Conservation (phyloP, 192 early-diverging fungal genomes). For the Backusella mclennaniae region DNA sequence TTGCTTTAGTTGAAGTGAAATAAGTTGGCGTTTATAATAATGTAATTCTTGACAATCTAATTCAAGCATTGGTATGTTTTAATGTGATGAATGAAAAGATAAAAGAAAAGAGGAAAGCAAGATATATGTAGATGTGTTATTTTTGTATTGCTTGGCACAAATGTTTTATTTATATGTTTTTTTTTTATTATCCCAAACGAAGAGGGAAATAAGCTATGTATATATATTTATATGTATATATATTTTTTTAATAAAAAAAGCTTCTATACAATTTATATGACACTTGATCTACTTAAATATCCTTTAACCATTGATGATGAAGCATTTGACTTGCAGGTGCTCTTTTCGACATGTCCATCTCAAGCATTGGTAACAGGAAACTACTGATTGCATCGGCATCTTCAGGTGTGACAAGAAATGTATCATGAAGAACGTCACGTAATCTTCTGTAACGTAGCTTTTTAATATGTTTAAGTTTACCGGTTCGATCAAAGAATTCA, state of each 20-base stretch:
- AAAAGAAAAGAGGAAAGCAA: background rate
- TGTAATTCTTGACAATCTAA: slow-evolving; percentile 41
- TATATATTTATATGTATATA: background rate
- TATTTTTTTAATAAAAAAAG: background rate
- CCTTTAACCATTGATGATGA: slow-evolving; percentile 23
- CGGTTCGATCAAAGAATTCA: slow-evolving; percentile 86
- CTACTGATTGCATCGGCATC: slow-evolving; percentile 72
- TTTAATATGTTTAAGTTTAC: slow-evolving; percentile 85
- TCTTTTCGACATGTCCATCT: slow-evolving; percentile 26
- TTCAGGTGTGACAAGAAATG: slow-evolving; percentile 70
- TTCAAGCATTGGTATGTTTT: background rate
- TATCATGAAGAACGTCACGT: slow-evolving; percentile 81
- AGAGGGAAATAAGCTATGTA: background rate
- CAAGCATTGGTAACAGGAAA: slow-evolving; percentile 85
- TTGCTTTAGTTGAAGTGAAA: slow-evolving; percentile 43
- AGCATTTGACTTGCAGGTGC: slow-evolving; percentile 27
- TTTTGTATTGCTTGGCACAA: background rate
- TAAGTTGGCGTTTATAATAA: slow-evolving; percentile 54
- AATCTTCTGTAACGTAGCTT: slow-evolving; percentile 80
- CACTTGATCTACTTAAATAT: slow-evolving; percentile 10
- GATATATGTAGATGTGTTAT: background rate
- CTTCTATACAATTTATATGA: background rate
- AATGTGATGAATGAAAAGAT: background rate
- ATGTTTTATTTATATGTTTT: background rate
- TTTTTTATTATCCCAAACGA: background rate